Evolutionary conservation across 352 stramenopile genomes (phyloP).

Genomic region (Pythium dissimile): DNA sequence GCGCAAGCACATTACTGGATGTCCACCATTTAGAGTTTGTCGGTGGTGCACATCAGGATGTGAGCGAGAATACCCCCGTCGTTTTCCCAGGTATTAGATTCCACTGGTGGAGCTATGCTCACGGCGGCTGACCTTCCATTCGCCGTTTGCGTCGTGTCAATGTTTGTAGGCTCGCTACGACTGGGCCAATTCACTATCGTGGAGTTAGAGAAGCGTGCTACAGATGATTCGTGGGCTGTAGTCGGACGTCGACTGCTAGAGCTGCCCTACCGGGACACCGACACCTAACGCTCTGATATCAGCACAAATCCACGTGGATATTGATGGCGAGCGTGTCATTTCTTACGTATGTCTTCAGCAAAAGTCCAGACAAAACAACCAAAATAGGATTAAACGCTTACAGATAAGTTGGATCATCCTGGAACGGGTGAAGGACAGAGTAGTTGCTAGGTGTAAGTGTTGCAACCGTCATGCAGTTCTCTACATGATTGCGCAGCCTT

Average conservation of each 20-base stretch:
- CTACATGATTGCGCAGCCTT: not conserved
- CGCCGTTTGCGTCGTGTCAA: not conserved
- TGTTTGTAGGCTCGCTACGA: slow-evolving; percentile 47
- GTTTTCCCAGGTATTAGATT: slow-evolving; percentile 53
- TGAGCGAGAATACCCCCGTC: slow-evolving; percentile 37
- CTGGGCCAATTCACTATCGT: slow-evolving; percentile 75
- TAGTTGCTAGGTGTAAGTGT: too few relatives aligned
- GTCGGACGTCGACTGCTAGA: slow-evolving; percentile 17
- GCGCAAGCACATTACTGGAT: not conserved
- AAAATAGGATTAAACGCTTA: too few relatives aligned
- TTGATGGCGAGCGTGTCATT: too few relatives aligned
- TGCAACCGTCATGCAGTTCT: not conserved
- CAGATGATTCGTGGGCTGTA: slow-evolving; percentile 51
- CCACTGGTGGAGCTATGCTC: too few relatives aligned
- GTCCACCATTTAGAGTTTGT: slow-evolving; percentile 54
- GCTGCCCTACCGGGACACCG: slow-evolving; percentile 11
- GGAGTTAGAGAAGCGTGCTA: slow-evolving; percentile 46
- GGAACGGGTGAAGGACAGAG: too few relatives aligned
- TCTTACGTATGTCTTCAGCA: too few relatives aligned
- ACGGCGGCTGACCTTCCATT: too few relatives aligned
- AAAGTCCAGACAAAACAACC: too few relatives aligned
- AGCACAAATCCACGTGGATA: too few relatives aligned
- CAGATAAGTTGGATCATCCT: too few relatives aligned
- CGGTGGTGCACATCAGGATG: slow-evolving; percentile 44
- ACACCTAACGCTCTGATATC: too few relatives aligned